Evolutionary conservation across 257 asterid species (phyloP), one percentile per base, ranked within the genome.

Genomic region (Datura wrightii): DNA sequence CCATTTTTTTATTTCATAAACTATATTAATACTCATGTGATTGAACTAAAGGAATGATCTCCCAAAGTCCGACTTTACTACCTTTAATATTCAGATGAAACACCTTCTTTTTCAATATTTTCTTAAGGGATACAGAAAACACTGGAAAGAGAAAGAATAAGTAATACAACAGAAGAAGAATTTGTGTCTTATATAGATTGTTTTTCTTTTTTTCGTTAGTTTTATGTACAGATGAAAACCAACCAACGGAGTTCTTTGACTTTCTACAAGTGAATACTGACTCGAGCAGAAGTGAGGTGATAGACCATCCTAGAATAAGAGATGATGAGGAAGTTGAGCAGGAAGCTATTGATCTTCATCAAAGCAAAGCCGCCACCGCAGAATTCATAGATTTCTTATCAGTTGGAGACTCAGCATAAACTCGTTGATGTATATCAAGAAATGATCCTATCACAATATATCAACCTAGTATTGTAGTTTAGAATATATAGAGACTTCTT

Each of bases 231-330:
- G 37, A 9, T n/a, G 41, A 88, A 65, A 86, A 85, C 36, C 84
- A 89, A 83, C 89, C 87, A 60, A 92, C 89, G 82, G 94, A 93
- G 88, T 93, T 93, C 86, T 92, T 90, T 83, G 92, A 94, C 83
- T 94, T 93, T 88, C 88, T 94, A 14, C 94, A 92, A 89, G 94
- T 94, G 85, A 93, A 94, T 69, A 86, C 93, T 1, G 95, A 94
- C 71, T 93, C 97, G 19, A 94, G 90, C 83, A 87, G 83, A 80
- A 93, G 96, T 83, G 96, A 94, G 84, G 93, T 94, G 65, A 90
- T 90, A 82, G 93, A 93, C 84, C 83, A 87, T 70, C 85, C 92
- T 87, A 86, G 86, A 83, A 39, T 67, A 67, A 90, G 85, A 87
- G 86, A 90, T 39, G 87, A 87, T 52, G 83, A 91, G 10, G 96